Base-by-base conservation (phyloP, 2,329 filamentous ascomycete genomes). In the Monascus ruber region DNA sequence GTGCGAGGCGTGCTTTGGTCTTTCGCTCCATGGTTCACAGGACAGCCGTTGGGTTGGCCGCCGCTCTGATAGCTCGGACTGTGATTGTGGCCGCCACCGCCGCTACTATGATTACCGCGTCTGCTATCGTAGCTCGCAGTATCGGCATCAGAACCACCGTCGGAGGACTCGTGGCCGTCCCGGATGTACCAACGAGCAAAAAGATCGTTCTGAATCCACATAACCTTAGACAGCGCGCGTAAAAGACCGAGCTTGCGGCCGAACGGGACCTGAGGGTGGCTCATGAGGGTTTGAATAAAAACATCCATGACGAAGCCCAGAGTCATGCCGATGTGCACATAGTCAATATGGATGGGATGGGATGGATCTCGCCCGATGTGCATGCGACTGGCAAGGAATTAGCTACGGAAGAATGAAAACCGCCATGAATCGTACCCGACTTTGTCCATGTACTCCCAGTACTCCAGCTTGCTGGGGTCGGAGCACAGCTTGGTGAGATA, bases 171-270 rank as follows among this genome's bases (percentile, higher is more conserved):
- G 28, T 76, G 71, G 36, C 77, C 76, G 48, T 81, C 78, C 26
- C 71, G 68, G 26, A 82, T 75, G 53, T 85, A 82, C 80, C 81
- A 85, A 58, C 81, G 82, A 9, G 81, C 79, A 58, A 86, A 82
- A 24, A 86, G 68, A 57, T 86, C 83, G 55, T 86, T 86, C 61
- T 86, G 83, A 45, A 86, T 85, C 82, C 82, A 86, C 44, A 86
- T 79, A 10, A 86, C 77, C 59, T 87, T 86, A 40, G 76, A 76
- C 7, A 86, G 65, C 1, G 83, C 82, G 59, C 79, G 81, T 35
- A 85, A 72, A 4, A 86, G 69, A 26, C 74, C 77, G 24, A 81
- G 78, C 63, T 85, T 85, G 59, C 72, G 71, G 43, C 71, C 66
- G 52, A 83, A 69, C 36, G 71, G 67, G 36, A 86, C 65, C 3